Evolutionary conservation across 805 yeast species (phyloP).

Genomic region (Kodamaea lidongshanica): DNA sequence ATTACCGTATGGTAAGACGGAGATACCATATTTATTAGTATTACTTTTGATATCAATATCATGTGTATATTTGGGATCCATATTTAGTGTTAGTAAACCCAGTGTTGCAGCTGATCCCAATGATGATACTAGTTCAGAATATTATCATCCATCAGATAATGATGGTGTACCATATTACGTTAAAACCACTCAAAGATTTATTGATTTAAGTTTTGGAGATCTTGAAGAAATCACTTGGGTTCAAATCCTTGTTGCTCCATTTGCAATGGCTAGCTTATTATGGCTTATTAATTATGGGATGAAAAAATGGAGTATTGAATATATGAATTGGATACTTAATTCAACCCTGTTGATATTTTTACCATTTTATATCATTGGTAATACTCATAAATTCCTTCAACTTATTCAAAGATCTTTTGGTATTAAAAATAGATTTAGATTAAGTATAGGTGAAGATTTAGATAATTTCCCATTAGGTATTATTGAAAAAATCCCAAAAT

Average conservation of each 20-base stretch:
- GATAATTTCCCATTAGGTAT: conserved; percentile 33
- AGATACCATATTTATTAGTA: too few species aligned
- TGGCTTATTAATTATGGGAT: conserved; percentile 32
- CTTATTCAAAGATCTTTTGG: conserved; percentile 2
- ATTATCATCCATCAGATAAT: conserved; percentile 20
- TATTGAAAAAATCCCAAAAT: conserved; percentile 20
- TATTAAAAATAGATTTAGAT: conserved; percentile 28
- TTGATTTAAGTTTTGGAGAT: conserved; percentile 7
- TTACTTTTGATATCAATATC: conserved; percentile 1
- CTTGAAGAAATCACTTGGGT: conserved; percentile 8
- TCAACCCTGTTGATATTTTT: conserved; percentile 29
- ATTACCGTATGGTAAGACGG: too few species aligned
- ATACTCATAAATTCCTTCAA: conserved; percentile 11
- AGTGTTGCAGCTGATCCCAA: conserved; percentile 18
- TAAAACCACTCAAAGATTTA: conserved; percentile 7
- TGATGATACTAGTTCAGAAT: conserved; percentile 9
- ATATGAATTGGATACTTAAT: conserved; percentile 27
- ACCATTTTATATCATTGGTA: conserved; percentile 24
- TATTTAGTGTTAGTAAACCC: conserved; percentile 20
- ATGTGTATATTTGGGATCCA: conserved; percentile 13
- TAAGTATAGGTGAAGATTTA: conserved; percentile 37
- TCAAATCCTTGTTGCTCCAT: conserved; percentile 39
- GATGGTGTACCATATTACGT: conserved; percentile 14
- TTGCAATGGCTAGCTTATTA: conserved; percentile 37
- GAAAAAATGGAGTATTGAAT: conserved; percentile 24